Conservation (phyloP, 2,329 filamentous ascomycete species). For the Fusarium longipes region DNA sequence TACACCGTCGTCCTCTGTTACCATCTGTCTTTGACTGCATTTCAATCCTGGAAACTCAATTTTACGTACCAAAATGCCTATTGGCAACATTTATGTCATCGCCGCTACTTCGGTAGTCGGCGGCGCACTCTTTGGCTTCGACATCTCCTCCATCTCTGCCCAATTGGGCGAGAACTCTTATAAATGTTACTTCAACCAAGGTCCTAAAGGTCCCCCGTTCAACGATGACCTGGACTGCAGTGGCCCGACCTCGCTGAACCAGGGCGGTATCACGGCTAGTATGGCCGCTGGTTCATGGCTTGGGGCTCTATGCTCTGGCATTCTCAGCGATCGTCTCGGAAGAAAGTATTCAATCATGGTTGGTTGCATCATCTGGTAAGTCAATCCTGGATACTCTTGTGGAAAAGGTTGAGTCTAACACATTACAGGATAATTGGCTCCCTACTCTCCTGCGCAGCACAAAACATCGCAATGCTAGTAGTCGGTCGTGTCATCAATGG, state of each 20-base stretch:
- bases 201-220: slow-evolving; percentile 49
- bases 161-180: slow-evolving; percentile 51
- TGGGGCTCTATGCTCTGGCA: slow-evolving; percentile 61
- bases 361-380: slow-evolving; percentile 63
- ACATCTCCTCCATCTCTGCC: slow-evolving; percentile 43
- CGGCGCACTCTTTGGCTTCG: slow-evolving; percentile 44
- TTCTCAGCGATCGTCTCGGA: slow-evolving; percentile 61
- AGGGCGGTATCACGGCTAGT: slow-evolving; percentile 64
- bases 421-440: slow-evolving; percentile 60
- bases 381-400: not conserved
- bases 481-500: slow-evolving; percentile 72
- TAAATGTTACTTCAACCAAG: slow-evolving; percentile 55
- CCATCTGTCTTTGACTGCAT: not conserved
- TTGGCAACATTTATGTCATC: slow-evolving; percentile 45
- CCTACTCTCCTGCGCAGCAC: slow-evolving; percentile 57
- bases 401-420: not conserved
- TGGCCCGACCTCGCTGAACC: slow-evolving; percentile 55
- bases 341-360: slow-evolving; percentile 64
- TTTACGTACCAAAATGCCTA: slow-evolving; percentile 22
- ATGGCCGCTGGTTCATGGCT: slow-evolving; percentile 64
- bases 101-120: slow-evolving; percentile 41
- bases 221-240: slow-evolving; percentile 46
- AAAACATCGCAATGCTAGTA: slow-evolving; percentile 53
- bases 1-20: not conserved
- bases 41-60: not conserved